phyloP scores from a whole-genome alignment of 257 asterid species.

The Ajuga chamaepitys region DNA sequence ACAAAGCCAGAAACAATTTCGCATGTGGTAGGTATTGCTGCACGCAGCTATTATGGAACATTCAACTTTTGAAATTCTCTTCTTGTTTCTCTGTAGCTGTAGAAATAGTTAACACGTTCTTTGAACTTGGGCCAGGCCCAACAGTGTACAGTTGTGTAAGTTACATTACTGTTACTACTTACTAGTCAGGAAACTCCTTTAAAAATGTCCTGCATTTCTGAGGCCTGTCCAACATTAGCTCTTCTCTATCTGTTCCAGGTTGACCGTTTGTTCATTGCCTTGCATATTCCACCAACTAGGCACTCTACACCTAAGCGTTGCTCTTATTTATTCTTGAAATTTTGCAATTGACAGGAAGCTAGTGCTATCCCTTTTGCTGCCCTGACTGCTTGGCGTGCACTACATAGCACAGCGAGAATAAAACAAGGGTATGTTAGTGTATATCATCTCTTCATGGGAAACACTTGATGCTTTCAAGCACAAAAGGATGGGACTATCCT shows the following conservation, averaged over 20 bases:
- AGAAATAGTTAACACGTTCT: background rate
- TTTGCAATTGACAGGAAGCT: constrained; percentile 61
- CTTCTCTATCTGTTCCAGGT: constrained; percentile 6
- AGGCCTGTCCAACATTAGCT: background rate
- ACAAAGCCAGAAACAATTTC: constrained; percentile 72
- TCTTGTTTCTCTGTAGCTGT: constrained; percentile 7
- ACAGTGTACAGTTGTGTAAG: background rate
- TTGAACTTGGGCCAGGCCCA: background rate
- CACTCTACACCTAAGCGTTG: background rate
- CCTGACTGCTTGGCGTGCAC: constrained; percentile 98
- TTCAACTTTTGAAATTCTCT: background rate
- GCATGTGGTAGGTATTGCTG: constrained; percentile 73
- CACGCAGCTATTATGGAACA: no score
- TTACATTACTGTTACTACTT: background rate
- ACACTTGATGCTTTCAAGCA: constrained; percentile 4
- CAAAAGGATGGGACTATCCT: background rate
- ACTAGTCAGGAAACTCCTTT: background rate
- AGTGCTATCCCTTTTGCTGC: constrained; percentile 98
- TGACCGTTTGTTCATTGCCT: no score
- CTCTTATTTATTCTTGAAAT: background rate
- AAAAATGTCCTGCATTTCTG: background rate
- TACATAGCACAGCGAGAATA: constrained; percentile 73
- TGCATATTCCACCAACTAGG: background rate
- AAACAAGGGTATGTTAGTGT: constrained; percentile 53
- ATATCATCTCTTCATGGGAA: constrained; percentile 3